These are phyloP conservation scores for Vanrija humicola DNA, from an alignment of 1,284 basidiomycete genomes.

Conservation along the genomic window DNA sequence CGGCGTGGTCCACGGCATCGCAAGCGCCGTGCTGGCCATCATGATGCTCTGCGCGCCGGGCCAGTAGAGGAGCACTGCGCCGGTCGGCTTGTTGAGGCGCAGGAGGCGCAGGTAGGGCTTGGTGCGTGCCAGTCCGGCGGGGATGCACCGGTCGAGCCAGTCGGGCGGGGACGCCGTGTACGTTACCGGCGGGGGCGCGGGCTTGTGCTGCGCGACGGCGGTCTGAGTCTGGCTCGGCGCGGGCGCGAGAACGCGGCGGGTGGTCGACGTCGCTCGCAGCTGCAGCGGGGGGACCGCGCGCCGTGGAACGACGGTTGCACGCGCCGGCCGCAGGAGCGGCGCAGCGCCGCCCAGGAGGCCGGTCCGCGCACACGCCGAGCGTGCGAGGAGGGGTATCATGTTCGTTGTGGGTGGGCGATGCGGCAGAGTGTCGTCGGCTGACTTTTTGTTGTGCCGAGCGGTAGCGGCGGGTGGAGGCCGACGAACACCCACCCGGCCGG, in stretches of 20 bases:
- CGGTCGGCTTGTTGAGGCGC: conserved; percentile 92
- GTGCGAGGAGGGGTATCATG: conserved; percentile 11
- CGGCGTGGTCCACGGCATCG: conserved; percentile 63
- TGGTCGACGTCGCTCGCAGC: background rate
- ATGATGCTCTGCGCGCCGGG: conserved; percentile 97
- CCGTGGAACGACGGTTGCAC: background rate
- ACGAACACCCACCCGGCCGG: no score
- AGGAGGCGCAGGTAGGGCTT: conserved; percentile 79
- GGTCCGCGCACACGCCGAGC: conserved; percentile 19
- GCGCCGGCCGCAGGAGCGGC: background rate
- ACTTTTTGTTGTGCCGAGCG: no score
- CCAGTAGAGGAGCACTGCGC: conserved; percentile 84
- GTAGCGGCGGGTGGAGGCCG: no score
- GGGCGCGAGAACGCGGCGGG: background rate
- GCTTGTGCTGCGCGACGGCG: background rate
- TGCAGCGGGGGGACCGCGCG: background rate
- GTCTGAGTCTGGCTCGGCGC: background rate
- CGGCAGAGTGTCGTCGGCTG: no score
- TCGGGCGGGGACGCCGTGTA: background rate
- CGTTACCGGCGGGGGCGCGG: background rate
- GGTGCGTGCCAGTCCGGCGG: conserved; percentile 28
- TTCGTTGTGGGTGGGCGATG: background rate
- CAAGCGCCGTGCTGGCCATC: conserved; percentile 77
- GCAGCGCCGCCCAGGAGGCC: background rate
- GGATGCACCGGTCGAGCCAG: conserved; percentile 31